phyloP scores from a whole-genome alignment of 2,329 filamentous ascomycete species.

The Beauveria sp. region DNA sequence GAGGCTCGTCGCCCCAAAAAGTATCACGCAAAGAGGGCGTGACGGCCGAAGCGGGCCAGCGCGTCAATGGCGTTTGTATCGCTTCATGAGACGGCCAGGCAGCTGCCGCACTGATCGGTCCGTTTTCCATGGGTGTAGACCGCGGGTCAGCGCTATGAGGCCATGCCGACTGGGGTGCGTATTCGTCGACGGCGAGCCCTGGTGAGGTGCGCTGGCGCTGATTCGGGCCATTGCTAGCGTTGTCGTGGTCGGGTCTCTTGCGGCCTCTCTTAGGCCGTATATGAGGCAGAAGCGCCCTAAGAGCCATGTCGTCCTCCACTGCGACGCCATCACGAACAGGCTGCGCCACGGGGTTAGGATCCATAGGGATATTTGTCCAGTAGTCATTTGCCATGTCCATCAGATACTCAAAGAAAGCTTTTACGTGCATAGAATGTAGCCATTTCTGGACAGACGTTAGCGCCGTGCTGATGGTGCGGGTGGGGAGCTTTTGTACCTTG shows the following conservation, averaged over 20 bases:
- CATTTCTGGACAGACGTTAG: conserved; percentile 56
- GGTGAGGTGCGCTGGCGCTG: conserved; percentile 58
- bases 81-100: conserved; percentile 35
- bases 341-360: conserved; percentile 53
- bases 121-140: conserved; percentile 26
- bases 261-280: conserved; percentile 55
- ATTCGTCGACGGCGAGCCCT: conserved; percentile 33
- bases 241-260: conserved; percentile 57
- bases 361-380: conserved; percentile 65
- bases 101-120: conserved; percentile 22
- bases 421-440: conserved; percentile 95
- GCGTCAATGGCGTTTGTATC: conserved; percentile 54
- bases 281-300: conserved; percentile 76
- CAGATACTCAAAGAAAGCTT: conserved; percentile 90
- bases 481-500: conserved; percentile 51
- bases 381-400: conserved; percentile 72
- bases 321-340: conserved; percentile 72
- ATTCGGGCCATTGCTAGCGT: conserved; percentile 38
- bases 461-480: conserved; percentile 1
- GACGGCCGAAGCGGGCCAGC: conserved; percentile 72
- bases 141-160: not conserved
- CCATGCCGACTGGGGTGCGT: conserved; percentile 20
- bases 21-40: conserved; percentile 51
- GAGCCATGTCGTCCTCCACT: conserved; percentile 79
- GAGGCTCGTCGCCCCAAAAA: conserved; percentile 56